Evolutionary conservation across 108 stramenopile species (phyloP).

Genomic region (Skeletonema marinoi): DNA sequence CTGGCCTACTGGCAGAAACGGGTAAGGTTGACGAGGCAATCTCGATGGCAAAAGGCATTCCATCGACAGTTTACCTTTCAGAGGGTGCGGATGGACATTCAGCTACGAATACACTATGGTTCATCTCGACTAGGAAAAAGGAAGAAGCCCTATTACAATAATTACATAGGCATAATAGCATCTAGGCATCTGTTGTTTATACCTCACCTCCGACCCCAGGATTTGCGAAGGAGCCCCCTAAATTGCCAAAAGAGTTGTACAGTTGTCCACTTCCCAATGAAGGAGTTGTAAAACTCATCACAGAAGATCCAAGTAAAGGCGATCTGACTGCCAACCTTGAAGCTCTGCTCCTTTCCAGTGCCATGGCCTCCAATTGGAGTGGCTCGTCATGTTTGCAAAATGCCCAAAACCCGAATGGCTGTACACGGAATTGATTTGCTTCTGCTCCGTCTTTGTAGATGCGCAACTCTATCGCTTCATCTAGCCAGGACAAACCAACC

Average conservation of each 20-base stretch:
- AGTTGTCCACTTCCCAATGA: slow-evolving; percentile 2
- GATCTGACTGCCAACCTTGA: slow-evolving; percentile 18
- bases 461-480: slow-evolving; percentile 76
- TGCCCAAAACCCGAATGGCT: slow-evolving; percentile 80
- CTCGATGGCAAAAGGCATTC: slow-evolving; percentile 48
- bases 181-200: not conserved
- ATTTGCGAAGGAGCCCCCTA: slow-evolving; percentile 1
- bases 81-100: slow-evolving; percentile 84
- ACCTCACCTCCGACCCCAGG: not conserved
- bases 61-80: slow-evolving; percentile 56
- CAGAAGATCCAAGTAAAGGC: slow-evolving; percentile 29
- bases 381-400: slow-evolving; percentile 58
- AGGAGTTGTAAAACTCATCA: slow-evolving; percentile 33
- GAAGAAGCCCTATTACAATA: not conserved
- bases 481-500: slow-evolving; percentile 70
- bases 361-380: slow-evolving; percentile 37
- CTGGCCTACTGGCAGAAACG: slow-evolving; percentile 73
- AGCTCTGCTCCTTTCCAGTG: slow-evolving; percentile 37
- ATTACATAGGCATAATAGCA: not conserved
- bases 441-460: slow-evolving; percentile 54
- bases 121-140: slow-evolving; percentile 62
- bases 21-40: slow-evolving; percentile 73
- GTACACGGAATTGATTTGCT: slow-evolving; percentile 55
- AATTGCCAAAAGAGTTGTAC: slow-evolving; percentile 44
- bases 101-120: slow-evolving; percentile 78